Conservation (phyloP, 2,329 filamentous ascomycete genomes). For the Colletotrichum sp. region DNA sequence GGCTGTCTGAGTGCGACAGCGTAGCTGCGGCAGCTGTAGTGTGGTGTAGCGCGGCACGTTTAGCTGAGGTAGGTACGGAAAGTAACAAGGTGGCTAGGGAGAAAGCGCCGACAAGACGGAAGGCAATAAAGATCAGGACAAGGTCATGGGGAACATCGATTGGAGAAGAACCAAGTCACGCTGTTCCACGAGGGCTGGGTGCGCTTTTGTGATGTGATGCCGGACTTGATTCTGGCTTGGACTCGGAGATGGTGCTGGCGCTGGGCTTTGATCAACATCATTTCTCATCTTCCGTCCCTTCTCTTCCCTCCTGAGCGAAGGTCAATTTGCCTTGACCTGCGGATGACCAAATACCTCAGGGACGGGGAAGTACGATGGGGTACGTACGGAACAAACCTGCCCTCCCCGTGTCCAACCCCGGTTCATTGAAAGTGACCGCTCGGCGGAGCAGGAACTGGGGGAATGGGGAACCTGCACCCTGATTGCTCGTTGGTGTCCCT, state of each 20-base stretch:
- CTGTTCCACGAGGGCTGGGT: background rate
- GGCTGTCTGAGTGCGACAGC: background rate
- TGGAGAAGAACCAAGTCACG: background rate
- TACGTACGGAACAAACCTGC: background rate
- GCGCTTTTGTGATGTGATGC: background rate
- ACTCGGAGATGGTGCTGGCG: background rate
- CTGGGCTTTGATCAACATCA: background rate
- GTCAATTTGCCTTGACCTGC: background rate
- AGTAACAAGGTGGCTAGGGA: background rate
- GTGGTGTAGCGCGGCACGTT: background rate
- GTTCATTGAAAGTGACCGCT: background rate
- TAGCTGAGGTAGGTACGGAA: background rate
- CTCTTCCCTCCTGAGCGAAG: background rate
- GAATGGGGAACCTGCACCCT: background rate
- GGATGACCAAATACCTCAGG: background rate
- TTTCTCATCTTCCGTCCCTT: background rate
- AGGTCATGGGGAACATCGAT: background rate
- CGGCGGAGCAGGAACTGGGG: constrained; percentile 1
- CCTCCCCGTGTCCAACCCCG: background rate
- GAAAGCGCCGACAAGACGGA: background rate
- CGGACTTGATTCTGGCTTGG: background rate
- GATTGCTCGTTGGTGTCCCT: background rate
- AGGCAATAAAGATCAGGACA: background rate
- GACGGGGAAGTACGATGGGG: background rate
- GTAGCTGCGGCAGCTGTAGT: background rate